Conservation (phyloP, 306 rosid genomes). For the Lablab purpureus region DNA sequence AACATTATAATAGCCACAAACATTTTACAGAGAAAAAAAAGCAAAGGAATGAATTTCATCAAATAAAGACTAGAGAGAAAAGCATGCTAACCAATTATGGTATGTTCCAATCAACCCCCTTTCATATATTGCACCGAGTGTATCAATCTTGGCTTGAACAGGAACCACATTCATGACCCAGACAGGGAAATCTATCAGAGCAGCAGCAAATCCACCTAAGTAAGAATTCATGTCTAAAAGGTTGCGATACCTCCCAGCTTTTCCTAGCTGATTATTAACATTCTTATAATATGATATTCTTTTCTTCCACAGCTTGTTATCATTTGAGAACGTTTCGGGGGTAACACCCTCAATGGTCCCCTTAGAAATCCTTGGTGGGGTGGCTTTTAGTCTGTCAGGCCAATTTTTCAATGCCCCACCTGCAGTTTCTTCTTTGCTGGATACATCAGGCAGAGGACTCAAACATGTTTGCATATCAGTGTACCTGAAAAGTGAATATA, state of each 20-base stretch:
- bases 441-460: conserved; percentile 74
- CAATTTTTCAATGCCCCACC: conserved; percentile 72
- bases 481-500: conserved; percentile 58
- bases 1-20: conserved; percentile 15
- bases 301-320: conserved; percentile 69
- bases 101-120: conserved; percentile 84
- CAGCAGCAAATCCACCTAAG: conserved; percentile 88
- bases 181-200: conserved; percentile 65
- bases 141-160: conserved; percentile 59
- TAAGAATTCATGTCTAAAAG: conserved; percentile 83
- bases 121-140: conserved; percentile 80
- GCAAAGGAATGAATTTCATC: neutral
- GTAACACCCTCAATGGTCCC: conserved; percentile 69
- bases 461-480: conserved; percentile 76
- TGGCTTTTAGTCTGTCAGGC: conserved; percentile 69
- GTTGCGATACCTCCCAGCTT: conserved; percentile 76
- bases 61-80: neutral
- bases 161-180: conserved; percentile 98
- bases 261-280: conserved; percentile 60
- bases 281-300: conserved; percentile 66
- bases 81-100: conserved; percentile 71
- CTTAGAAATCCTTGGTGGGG: conserved; percentile 73
- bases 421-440: conserved; percentile 59
- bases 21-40: neutral
- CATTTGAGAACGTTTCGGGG: conserved; percentile 50